Evolutionary conservation across 257 asterid genomes (phyloP).

Genomic region (Cynanchum wilfordii): DNA sequence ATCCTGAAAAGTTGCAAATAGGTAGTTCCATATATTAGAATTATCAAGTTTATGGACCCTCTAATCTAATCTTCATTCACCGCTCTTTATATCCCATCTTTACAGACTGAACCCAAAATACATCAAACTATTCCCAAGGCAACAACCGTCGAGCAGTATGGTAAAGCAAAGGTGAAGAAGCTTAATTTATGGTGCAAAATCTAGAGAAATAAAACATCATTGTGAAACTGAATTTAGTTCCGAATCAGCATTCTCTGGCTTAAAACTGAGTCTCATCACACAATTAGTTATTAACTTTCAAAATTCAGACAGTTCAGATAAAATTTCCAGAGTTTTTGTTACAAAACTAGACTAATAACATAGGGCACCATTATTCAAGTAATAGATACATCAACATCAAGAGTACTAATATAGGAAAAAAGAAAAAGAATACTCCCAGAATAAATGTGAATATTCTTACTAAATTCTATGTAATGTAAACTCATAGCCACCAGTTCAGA

Average conservation of each 20-base stretch:
- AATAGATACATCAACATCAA: neutral
- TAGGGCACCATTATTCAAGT: neutral
- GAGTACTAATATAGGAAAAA: neutral
- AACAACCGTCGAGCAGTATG: neutral
- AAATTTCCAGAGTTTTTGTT: neutral
- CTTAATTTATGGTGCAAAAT: neutral
- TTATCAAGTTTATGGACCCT: neutral
- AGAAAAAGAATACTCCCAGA: neutral
- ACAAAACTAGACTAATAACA: neutral
- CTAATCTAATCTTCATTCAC: too few species aligned
- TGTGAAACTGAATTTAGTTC: neutral
- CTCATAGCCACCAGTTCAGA: too few species aligned
- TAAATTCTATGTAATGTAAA: neutral
- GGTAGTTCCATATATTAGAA: slow-evolving; percentile 14
- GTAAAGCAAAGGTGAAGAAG: neutral
- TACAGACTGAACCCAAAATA: neutral
- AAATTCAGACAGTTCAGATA: neutral
- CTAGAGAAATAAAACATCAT: neutral
- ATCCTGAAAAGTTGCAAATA: slow-evolving; percentile 43
- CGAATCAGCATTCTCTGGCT: neutral
- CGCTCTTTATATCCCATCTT: neutral
- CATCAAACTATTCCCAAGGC: neutral
- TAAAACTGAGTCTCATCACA: neutral
- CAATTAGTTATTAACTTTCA: neutral
- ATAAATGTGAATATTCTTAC: neutral